Base-by-base conservation (phyloP, 495 filamentous ascomycete species). In the Annulohypoxylon stygium region DNA sequence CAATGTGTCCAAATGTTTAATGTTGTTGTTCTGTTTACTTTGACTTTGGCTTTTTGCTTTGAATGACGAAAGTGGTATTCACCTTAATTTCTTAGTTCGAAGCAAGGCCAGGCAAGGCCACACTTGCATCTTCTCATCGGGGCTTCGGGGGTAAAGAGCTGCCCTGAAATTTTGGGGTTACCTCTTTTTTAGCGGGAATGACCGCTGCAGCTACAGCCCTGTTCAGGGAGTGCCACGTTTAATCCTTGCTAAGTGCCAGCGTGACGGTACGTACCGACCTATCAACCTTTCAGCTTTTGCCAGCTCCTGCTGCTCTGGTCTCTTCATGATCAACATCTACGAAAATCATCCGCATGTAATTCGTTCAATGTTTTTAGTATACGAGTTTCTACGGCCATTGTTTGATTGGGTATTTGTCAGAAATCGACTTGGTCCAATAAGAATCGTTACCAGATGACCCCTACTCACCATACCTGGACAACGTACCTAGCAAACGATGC, bases 21-120 rank as follows among this genome's bases (percentile, higher is more conserved):
- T 8, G 8, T 26, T 33, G 39, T 50, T 59, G n/a, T 62, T 62
- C 14, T 16, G 30, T 34, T 62, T 12, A 58, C 14, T 25, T 58
- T 62, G 12, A 58, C 14, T 25, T 58, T 58, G n/a, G 3, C 23
- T 18, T 62, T 62, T 61, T 48, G 54, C 51, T 20, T 37, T 63
- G 59, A 59, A 67, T 73, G 70, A 67, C 70, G 70, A 64, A 73
- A 64, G 51, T 43, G 14, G 47, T 37, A 10, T 39, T 39, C 26
- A 55, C 20, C 26, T 23, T 36, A 25, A 30, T 30, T 30, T 30
- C 30, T 43, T 26, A 37, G 39, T 7, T n/a, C 20, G 50, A 67
- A 72, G 57, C 70, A 62, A 55, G 62, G 30, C 69, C 57, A 55
- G 69, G 41, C 67, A 65, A 65, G 62, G 58, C 63, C 63, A 66